These are phyloP conservation scores for Globisporangium perplexum DNA, from an alignment of 352 stramenopile species.

Conservation along the genomic window DNA sequence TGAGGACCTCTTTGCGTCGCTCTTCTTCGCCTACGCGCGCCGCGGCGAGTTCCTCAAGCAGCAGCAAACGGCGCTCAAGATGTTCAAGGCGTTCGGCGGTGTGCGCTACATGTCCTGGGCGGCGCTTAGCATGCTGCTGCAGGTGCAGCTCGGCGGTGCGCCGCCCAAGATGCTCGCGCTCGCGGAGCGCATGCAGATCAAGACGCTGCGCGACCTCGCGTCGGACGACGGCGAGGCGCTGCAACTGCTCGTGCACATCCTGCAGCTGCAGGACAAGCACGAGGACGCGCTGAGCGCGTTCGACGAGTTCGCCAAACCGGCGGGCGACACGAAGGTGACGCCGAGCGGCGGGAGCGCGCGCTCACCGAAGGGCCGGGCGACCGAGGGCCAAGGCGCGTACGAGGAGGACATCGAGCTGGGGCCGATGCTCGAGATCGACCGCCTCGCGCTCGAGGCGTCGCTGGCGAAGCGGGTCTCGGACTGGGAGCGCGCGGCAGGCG, in stretches of 20 bases:
- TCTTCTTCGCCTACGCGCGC: constrained; percentile 67
- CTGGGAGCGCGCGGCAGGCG: constrained; percentile 41
- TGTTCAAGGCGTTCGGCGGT: constrained; percentile 74
- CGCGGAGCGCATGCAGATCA: constrained; percentile 78
- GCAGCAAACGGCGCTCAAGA: constrained; percentile 84
- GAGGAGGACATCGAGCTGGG: constrained; percentile 83
- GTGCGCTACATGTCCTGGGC: constrained; percentile 82
- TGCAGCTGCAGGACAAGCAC: constrained; percentile 69
- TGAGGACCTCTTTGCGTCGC: constrained; percentile 65
- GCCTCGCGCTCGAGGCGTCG: constrained; percentile 57
- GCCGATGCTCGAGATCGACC: constrained; percentile 78
- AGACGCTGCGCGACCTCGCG: constrained; percentile 53
- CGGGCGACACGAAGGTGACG: constrained; percentile 6
- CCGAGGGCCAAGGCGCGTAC: constrained; percentile 64
- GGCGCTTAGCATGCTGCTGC: constrained; percentile 76
- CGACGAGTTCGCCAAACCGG: constrained; percentile 48
- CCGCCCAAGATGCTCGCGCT: constrained; percentile 70
- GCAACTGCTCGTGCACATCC: constrained; percentile 62
- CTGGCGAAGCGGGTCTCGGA: constrained; percentile 45
- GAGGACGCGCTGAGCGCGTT: constrained; percentile 62
- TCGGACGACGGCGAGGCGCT: constrained; percentile 63
- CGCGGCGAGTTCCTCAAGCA: constrained; percentile 76
- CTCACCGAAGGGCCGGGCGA: constrained; percentile 37
- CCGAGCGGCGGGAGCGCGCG: neutral
- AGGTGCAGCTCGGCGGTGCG: constrained; percentile 61